A percentile compares a stretch with the other conserved stretches of the same genome.
Evolutionary conservation across 306 rosid genomes (phyloP).

Genomic region (Castanospermum australe): DNA sequence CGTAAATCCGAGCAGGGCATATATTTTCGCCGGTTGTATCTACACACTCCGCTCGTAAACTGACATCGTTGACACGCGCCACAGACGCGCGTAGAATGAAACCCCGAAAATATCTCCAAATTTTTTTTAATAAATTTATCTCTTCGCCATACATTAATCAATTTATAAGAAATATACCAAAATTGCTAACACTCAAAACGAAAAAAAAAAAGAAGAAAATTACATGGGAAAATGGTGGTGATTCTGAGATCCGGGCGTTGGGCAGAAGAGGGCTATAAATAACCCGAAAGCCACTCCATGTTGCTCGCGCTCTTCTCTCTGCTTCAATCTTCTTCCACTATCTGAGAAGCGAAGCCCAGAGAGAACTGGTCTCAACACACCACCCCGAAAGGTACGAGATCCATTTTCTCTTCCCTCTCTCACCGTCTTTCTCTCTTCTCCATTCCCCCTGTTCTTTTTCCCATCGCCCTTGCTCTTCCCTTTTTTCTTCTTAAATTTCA

Average conservation of each 20-base stretch:
- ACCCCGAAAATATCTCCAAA: neutral
- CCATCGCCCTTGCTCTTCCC: neutral
- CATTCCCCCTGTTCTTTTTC: neutral
- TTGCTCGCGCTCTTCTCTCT: conserved; percentile 37
- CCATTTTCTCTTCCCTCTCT: neutral
- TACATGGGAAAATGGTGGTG: too few relatives aligned
- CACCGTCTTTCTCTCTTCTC: neutral
- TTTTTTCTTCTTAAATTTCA: neutral
- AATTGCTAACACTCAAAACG: neutral
- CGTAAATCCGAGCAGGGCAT: neutral
- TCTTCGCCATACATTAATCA: neutral
- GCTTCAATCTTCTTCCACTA: conserved; percentile 24
- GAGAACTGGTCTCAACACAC: conserved; percentile 39
- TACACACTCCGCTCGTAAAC: too few relatives aligned
- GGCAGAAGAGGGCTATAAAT: conserved; percentile 47
- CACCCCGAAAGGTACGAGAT: conserved; percentile 36
- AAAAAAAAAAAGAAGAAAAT: neutral
- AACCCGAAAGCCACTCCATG: neutral
- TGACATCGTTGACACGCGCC: neutral
- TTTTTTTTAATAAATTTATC: neutral
- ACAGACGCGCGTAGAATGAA: neutral
- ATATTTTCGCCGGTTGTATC: neutral
- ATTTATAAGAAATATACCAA: neutral
- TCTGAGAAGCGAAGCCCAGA: conserved; percentile 11
- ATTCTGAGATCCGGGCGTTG: conserved; percentile 35